These are phyloP conservation scores for Lodderomyces beijingensis DNA, from an alignment of 1,139 yeast genomes.

Conservation along the genomic window DNA sequence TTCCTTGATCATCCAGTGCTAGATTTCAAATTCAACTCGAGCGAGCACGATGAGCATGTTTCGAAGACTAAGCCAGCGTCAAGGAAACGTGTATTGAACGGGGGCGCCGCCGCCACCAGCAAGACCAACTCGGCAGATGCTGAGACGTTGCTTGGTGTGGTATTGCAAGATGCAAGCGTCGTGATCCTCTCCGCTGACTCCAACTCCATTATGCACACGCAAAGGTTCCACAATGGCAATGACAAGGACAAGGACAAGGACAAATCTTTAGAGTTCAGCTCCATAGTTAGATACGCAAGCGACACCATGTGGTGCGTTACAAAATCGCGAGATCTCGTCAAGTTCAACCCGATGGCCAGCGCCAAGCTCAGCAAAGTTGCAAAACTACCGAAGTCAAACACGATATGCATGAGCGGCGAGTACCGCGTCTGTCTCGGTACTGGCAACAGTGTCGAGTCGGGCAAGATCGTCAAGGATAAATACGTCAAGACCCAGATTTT, in stretches of 20 bases:
- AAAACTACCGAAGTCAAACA: slow-evolving; percentile 4
- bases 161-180: neutral
- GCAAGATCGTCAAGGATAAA: slow-evolving; percentile 7
- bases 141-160: neutral
- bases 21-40: slow-evolving; percentile 12
- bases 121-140: too few species aligned
- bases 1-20: slow-evolving; percentile 17
- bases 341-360: neutral
- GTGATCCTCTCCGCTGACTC: too few species aligned
- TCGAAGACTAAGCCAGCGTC: neutral
- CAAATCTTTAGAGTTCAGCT: too few species aligned
- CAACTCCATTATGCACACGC: neutral
- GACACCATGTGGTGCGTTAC: neutral
- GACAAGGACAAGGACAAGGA: too few species aligned
- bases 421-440: slow-evolving; percentile 5
- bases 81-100: neutral
- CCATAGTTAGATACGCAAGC: neutral
- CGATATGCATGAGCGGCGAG: slow-evolving; percentile 2
- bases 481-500: slow-evolving; percentile 4
- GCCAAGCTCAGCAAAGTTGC: slow-evolving; percentile 5
- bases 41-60: neutral
- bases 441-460: slow-evolving; percentile 3
- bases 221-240: neutral
- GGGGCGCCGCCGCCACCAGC: neutral
- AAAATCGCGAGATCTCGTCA: neutral